phyloP scores from a whole-genome alignment of 2,329 filamentous ascomycete genomes.

The Kalmusia sp. region DNA sequence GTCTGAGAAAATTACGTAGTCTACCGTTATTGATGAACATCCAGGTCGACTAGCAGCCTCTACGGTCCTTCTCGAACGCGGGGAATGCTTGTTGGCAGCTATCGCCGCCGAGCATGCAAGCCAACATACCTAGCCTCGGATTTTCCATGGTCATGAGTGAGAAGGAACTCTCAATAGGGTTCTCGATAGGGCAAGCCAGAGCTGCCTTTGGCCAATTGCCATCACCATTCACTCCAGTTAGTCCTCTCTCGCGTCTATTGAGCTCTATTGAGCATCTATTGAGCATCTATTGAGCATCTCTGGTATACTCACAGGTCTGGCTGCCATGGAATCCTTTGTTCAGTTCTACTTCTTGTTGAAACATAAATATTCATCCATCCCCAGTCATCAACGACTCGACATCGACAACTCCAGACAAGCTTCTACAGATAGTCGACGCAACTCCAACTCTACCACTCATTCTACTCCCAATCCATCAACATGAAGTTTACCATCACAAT shows the following conservation, averaged over 20 bases:
- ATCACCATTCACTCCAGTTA: neutral
- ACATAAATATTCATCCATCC: slow-evolving; percentile 20
- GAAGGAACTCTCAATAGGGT: neutral
- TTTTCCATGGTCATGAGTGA: neutral
- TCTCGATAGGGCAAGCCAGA: neutral
- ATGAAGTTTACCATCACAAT: slow-evolving; percentile 59
- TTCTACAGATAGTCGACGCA: slow-evolving; percentile 8
- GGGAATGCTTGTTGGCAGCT: neutral
- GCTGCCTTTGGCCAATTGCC: neutral
- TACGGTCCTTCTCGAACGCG: too few species aligned
- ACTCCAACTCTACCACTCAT: slow-evolving; percentile 21
- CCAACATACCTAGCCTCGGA: neutral
- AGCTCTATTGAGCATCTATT: slow-evolving; percentile 2
- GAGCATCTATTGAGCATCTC: slow-evolving; percentile 19
- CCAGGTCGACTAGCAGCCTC: neutral
- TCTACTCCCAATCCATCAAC: slow-evolving; percentile 26
- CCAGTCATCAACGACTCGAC: slow-evolving; percentile 9
- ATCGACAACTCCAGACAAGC: slow-evolving; percentile 19
- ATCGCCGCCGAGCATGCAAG: neutral
- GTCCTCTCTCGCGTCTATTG: slow-evolving; percentile 1
- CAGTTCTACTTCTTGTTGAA: neutral
- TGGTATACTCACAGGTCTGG: neutral
- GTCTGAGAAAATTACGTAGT: neutral
- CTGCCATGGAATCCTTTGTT: neutral
- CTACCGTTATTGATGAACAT: neutral